Evolutionary conservation across 2,329 filamentous ascomycete genomes (phyloP), one percentile per base, ranked within the genome.

Genomic region (Periconia sp.): DNA sequence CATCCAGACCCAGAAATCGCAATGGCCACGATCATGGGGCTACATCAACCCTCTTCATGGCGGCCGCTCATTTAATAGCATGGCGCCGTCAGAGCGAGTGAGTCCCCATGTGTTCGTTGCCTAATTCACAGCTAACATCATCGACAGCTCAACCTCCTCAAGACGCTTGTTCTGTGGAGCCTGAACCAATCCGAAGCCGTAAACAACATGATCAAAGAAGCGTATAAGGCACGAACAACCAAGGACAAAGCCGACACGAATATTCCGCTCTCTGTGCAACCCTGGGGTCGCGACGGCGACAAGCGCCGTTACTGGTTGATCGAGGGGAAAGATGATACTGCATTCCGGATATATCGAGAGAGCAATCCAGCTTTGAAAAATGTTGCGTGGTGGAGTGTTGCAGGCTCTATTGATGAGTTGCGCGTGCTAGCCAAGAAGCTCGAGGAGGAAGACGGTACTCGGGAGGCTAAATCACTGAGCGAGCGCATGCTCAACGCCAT

Each of bases 231-330:
- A 21, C 63, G 65, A 95, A 97, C 79, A 92, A 96, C 71, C 85
- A 92, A 73, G 83, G 88, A 92, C 61, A 89, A 84, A 46, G 84
- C 84, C 52, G 84, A 87, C 58, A 74, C 82, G 33, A 96, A 96
- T 66, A 90, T 96, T 56, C 88, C 92, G 7, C 78, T 95, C 24
- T 92, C 90, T 1, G 88, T 96, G 32, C 91, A 95, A 65, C 85
- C 90, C 4, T 96, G 92, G 92, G 92, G 92, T 7, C 81, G 83
- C 10, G 92, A 96, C 67, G 89, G 88, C 52, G 86, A 96, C 59
- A 95, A 94, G 76, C 85, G 94, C 42, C 85, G 91, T 46, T 99
- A 97, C 72, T 99, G 88, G 76, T 78, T 99, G 34, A 83, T 99
- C 50, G 94, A 99, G 72, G 94, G 94, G 10, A 83, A 89, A 56